Conservation (phyloP, 805 yeast genomes). For the Candida ortonii region DNA sequence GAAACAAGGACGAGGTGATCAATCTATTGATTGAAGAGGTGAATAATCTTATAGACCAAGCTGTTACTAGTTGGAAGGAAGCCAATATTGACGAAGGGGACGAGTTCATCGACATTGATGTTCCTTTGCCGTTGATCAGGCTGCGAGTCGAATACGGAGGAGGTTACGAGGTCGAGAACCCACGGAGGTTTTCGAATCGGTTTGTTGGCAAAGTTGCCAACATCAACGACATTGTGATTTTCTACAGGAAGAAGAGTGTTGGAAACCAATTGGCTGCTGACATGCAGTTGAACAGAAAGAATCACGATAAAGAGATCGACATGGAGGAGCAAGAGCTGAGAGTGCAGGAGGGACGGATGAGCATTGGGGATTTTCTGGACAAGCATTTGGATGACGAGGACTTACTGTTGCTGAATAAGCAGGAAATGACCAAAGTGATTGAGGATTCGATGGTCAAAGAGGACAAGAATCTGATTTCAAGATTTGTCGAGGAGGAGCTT, state of each 20-base stretch:
- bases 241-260: constrained; percentile 44
- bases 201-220: constrained; percentile 92
- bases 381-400: constrained; percentile 61
- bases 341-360: constrained; percentile 17
- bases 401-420: constrained; percentile 67
- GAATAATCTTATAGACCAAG: constrained; percentile 61
- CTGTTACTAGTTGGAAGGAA: constrained; percentile 47
- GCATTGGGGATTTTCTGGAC: constrained; percentile 52
- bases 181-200: constrained; percentile 81
- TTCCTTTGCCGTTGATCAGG: constrained; percentile 81
- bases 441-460: constrained; percentile 75
- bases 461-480: constrained; percentile 67
- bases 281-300: constrained; percentile 21
- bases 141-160: constrained; percentile 86
- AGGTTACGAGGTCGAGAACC: constrained; percentile 88
- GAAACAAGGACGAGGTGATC: constrained; percentile 59
- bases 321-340: constrained; percentile 31
- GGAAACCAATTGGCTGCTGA: constrained; percentile 17
- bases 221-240: constrained; percentile 77
- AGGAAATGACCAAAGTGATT: constrained; percentile 72
- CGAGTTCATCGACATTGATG: constrained; percentile 32
- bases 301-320: constrained; percentile 39
- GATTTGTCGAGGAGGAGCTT: constrained; percentile 58
- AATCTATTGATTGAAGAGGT: constrained; percentile 60
- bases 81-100: constrained; percentile 28